Conservation (phyloP, 164 flowering plant species). For the Warburgia ugandensis region DNA sequence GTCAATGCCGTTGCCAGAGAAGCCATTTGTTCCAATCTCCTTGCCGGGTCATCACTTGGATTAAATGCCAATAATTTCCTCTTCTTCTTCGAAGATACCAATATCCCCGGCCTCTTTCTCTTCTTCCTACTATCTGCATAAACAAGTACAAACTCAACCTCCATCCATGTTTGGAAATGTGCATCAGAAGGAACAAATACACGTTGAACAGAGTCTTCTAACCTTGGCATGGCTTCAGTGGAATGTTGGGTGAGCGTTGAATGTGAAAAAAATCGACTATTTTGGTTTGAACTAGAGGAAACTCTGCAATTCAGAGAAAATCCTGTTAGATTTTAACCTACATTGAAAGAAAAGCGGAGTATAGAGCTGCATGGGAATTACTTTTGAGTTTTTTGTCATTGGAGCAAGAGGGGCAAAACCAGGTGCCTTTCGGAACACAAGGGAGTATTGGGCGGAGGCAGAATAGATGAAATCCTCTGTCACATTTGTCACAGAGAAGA, state of each 20-base stretch:
- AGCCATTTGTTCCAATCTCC: constrained; percentile 79
- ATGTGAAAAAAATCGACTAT: constrained; percentile 87
- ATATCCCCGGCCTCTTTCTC: constrained; percentile 34
- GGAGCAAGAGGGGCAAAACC: constrained; percentile 79
- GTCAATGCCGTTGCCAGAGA: constrained; percentile 83
- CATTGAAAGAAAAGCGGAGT: background rate
- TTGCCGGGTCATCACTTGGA: constrained; percentile 55
- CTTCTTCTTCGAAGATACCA: constrained; percentile 61
- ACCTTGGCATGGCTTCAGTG: constrained; percentile 33
- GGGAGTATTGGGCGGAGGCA: constrained; percentile 74
- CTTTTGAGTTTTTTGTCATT: constrained; percentile 30
- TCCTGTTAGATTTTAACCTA: background rate
- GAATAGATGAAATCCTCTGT: constrained; percentile 65
- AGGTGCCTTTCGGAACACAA: constrained; percentile 66
- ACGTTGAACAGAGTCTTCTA: background rate
- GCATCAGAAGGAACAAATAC: background rate
- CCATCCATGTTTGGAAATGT: background rate
- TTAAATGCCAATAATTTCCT: constrained; percentile 63
- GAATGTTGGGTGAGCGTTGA: constrained; percentile 30
- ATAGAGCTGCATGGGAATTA: constrained; percentile 10
- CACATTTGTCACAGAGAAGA: constrained; percentile 85
- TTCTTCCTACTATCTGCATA: constrained; percentile 35
- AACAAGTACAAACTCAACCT: background rate
- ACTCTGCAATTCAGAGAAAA: constrained; percentile 36
- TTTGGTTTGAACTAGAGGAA: constrained; percentile 81